Evolutionary conservation across 768 basidiomycete genomes (phyloP).

Genomic region (Lactarius sanguifluus): DNA sequence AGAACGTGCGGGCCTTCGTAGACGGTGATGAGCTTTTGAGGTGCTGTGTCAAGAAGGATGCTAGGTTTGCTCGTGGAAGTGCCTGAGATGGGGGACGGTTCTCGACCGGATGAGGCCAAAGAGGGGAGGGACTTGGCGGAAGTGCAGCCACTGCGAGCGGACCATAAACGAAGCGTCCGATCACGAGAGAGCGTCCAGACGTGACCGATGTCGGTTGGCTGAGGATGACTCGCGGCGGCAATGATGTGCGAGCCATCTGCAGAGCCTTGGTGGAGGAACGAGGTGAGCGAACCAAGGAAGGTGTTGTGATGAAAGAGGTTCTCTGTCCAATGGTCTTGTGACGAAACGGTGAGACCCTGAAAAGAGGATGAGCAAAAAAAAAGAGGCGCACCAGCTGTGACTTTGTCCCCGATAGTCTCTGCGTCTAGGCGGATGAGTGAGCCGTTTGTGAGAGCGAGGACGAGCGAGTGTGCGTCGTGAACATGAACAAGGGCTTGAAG

Average conservation of each 20-base stretch:
- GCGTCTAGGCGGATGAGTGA: constrained; percentile 69
- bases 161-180: constrained; percentile 83
- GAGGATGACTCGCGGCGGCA: constrained; percentile 69
- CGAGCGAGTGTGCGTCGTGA: constrained; percentile 65
- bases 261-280: constrained; percentile 53
- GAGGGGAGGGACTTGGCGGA: constrained; percentile 55
- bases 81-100: constrained; percentile 37
- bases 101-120: constrained; percentile 35
- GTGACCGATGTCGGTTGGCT: constrained; percentile 71
- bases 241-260: constrained; percentile 60
- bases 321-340: constrained; percentile 71
- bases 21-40: constrained; percentile 63
- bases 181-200: constrained; percentile 88
- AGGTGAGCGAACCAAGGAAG: constrained; percentile 64
- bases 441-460: constrained; percentile 60
- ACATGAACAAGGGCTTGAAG: constrained; percentile 49
- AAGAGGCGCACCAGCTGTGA: constrained; percentile 53
- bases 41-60: constrained; percentile 56
- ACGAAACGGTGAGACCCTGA: neutral
- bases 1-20: constrained; percentile 65
- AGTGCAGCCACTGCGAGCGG: constrained; percentile 70
- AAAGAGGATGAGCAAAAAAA: neutral
- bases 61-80: constrained; percentile 41
- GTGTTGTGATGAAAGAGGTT: constrained; percentile 61
- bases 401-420: constrained; percentile 53